Percentiles rank a stretch among this genome's conserved stretches.
These are phyloP conservation scores for Trichoderma citrinoviride DNA, from an alignment of 2,329 filamentous ascomycete species.

Conservation along the genomic window DNA sequence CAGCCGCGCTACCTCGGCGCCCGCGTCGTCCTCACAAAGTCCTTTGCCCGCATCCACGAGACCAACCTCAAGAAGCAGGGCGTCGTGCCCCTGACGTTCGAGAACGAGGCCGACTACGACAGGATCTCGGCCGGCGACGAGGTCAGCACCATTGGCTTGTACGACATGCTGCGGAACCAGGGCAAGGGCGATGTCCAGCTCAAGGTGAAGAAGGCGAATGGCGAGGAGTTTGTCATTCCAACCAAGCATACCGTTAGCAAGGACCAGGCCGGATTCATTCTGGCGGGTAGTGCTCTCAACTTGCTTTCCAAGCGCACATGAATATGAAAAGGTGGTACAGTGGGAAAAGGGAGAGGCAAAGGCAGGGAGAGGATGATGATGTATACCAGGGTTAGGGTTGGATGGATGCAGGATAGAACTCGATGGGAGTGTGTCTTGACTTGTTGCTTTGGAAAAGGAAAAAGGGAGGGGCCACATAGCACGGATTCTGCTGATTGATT, in stretches of 20 bases:
- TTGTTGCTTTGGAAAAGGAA: not conserved
- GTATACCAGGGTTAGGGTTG: not conserved
- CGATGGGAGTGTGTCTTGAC: too few relatives aligned
- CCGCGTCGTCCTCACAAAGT: slow-evolving; percentile 79
- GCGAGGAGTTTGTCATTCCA: slow-evolving; percentile 65
- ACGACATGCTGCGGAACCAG: slow-evolving; percentile 73
- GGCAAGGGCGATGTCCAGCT: slow-evolving; percentile 76
- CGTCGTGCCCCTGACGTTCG: slow-evolving; percentile 90
- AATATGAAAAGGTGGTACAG: not conserved
- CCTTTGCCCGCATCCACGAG: slow-evolving; percentile 89
- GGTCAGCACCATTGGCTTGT: slow-evolving; percentile 77
- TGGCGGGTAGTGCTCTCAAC: slow-evolving; percentile 93
- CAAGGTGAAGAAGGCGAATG: slow-evolving; percentile 59
- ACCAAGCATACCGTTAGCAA: slow-evolving; percentile 86
- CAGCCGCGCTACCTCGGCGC: slow-evolving; percentile 90
- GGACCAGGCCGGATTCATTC: slow-evolving; percentile 88
- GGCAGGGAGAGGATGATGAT: not conserved
- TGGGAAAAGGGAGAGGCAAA: not conserved
- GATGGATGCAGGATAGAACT: not conserved
- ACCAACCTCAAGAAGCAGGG: slow-evolving; percentile 98
- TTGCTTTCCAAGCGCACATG: slow-evolving; percentile 64
- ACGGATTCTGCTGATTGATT: not conserved
- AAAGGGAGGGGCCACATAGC: not conserved
- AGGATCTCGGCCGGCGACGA: slow-evolving; percentile 77
- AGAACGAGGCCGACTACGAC: slow-evolving; percentile 83